Base-by-base conservation (phyloP, 208 protist genomes). In the Crithidia brevicula region DNA sequence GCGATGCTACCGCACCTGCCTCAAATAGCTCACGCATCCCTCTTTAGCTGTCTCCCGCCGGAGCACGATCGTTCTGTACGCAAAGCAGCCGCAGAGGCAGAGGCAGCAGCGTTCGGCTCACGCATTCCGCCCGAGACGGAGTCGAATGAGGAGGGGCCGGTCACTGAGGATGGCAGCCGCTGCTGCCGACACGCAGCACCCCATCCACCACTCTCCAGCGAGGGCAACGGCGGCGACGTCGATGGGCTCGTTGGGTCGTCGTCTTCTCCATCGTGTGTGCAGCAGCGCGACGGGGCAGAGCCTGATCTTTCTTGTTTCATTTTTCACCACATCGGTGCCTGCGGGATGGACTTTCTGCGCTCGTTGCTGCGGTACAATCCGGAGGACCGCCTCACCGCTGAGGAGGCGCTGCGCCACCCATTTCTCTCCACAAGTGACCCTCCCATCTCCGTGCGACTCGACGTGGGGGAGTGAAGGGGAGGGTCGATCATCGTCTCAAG, bases 1-100 rank as follows among this genome's bases (percentile, higher is more conserved):
- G 52, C 73, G 34, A 89, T 94, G 51, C 98, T 97, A 72, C 94
- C 91, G 5, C 72, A 91, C 18, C 99, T 91, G 83, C 72, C 80
- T 27, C 76, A 82, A 49, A 49, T 76, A 8, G 46, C 22, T n/a
- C 34, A 43, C 27, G 60, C 54, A 3, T 38, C 62, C 3, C 49
- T 82, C 15, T 81, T 81, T 27, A 45, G 22, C 40, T 65, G 63
- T 28, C 34, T 47, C 8, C 38, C 56, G 3, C 27, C 9, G 4
- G n/a, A 3, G 16, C 28, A 9, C 7, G 9, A 2, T 4, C 31
- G 15, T 22, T 11, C 16, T 4, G 10, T 0, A 38, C 50, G 28
- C 46, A 31, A 4, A 30, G 5, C 28, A 40, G 36, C 36, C 8
- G 36, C 36, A 40, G 10, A 40, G 36, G 36, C 36, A 40, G 36